phyloP scores from a whole-genome alignment of 768 basidiomycete genomes.

The Xanthoconium stramineum region DNA sequence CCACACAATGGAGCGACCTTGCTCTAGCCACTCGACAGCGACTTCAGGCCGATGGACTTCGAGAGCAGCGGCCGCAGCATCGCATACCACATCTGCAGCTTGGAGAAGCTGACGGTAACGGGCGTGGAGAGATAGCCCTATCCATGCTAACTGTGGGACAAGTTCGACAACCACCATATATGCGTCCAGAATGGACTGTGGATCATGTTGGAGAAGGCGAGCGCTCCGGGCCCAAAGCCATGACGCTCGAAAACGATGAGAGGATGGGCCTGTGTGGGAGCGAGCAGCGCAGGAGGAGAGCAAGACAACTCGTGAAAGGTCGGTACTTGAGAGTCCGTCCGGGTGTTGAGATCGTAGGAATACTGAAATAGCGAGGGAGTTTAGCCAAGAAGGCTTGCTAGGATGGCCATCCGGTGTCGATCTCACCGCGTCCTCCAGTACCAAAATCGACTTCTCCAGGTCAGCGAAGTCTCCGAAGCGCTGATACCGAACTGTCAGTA shows the following conservation, averaged over 20 bases:
- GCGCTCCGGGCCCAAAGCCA: not conserved
- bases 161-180: slow-evolving; percentile 13
- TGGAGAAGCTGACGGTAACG: slow-evolving; percentile 11
- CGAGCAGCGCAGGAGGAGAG: not conserved
- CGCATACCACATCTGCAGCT: slow-evolving; percentile 10
- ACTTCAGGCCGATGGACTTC: not conserved
- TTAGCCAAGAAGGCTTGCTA: not conserved
- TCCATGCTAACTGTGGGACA: slow-evolving; percentile 7
- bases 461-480: not conserved
- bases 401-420: not conserved
- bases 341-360: too few relatives aligned
- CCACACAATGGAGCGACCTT: slow-evolving; percentile 1
- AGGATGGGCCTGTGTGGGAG: not conserved
- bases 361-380: too few relatives aligned
- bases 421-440: not conserved
- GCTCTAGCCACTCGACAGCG: slow-evolving; percentile 3
- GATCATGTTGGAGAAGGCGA: not conserved
- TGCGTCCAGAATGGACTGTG: slow-evolving; percentile 5
- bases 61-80: slow-evolving; percentile 5
- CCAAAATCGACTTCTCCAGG: not conserved
- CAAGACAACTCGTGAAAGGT: not conserved
- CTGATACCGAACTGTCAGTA: not conserved
- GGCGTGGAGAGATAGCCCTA: slow-evolving; percentile 10
- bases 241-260: not conserved
- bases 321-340: too few relatives aligned